phyloP scores from a whole-genome alignment of 345 rosid species.

The Viola odorata region DNA sequence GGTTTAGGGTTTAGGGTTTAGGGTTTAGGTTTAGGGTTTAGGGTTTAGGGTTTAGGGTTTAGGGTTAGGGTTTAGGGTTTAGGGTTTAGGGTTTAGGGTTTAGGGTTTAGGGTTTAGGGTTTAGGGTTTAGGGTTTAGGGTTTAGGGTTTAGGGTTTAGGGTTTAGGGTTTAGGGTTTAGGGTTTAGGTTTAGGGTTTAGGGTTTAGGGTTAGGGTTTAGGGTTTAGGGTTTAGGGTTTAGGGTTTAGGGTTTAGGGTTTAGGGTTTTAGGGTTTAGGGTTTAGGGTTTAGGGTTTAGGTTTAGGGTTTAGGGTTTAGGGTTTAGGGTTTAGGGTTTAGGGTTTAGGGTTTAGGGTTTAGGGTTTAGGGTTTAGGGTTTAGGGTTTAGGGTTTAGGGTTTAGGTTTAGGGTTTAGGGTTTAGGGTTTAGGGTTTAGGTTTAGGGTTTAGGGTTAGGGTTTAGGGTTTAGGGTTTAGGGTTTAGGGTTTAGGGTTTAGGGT shows the following conservation, averaged over 20 bases:
- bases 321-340: no score
- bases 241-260: slow-evolving; percentile 4
- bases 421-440: slow-evolving; percentile 9
- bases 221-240: slow-evolving; percentile 1
- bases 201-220: background rate
- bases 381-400: background rate
- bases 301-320: slow-evolving; percentile 1
- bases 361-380: slow-evolving; percentile 8
- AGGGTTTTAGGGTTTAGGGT: slow-evolving; percentile 4
- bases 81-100: slow-evolving; percentile 25
- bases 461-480: slow-evolving; percentile 15
- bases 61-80: slow-evolving; percentile 29
- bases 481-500: slow-evolving; percentile 5
- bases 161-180: no score
- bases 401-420: background rate
- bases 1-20: slow-evolving; percentile 17
- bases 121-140: slow-evolving; percentile 26
- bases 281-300: slow-evolving; percentile 9
- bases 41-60: slow-evolving; percentile 18
- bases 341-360: background rate
- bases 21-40: slow-evolving; percentile 23
- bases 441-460: slow-evolving; percentile 11
- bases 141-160: slow-evolving; percentile 20
- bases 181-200: slow-evolving; percentile 18
- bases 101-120: slow-evolving; percentile 26